Evolutionary conservation across 371 early-diverging fungal genomes (phyloP).

Genomic region (Syncephalastrum sp.): DNA sequence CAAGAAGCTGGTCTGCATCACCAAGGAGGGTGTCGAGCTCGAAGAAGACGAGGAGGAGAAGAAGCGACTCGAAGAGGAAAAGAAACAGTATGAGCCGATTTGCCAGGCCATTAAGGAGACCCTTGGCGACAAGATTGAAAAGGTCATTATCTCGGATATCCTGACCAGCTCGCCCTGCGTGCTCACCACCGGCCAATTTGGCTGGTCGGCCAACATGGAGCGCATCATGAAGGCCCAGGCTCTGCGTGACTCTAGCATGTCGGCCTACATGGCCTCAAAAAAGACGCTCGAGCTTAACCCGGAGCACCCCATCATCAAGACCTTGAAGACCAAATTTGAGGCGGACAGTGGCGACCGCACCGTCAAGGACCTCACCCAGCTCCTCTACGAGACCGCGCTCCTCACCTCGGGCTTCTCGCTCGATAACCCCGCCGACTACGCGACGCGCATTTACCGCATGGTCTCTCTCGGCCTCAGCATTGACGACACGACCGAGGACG

Average conservation of each 20-base stretch:
- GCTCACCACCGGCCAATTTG: conserved; percentile 96
- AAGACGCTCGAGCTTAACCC: conserved; percentile 98
- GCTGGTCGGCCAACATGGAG: conserved; percentile 99
- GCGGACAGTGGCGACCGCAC: conserved; percentile 95
- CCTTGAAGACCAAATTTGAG: conserved; percentile 84
- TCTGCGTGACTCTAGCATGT: conserved; percentile 94
- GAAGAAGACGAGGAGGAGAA: conserved; percentile 97
- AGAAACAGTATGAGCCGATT: conserved; percentile 80
- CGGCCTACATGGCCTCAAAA: conserved; percentile 96
- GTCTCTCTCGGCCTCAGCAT: conserved; percentile 95
- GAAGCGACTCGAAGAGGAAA: conserved; percentile 85
- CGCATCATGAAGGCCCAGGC: conserved; percentile 99
- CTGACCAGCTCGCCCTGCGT: conserved; percentile 96
- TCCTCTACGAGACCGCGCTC: conserved; percentile 94
- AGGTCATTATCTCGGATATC: conserved; percentile 93
- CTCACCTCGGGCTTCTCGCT: conserved; percentile 96
- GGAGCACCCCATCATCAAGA: conserved; percentile 88
- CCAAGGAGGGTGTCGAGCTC: conserved; percentile 98
- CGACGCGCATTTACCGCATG: conserved; percentile 97
- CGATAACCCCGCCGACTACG: conserved; percentile 91
- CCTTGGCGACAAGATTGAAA: conserved; percentile 97
- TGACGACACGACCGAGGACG: conserved; percentile 64
- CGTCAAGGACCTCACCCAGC: conserved; percentile 91
- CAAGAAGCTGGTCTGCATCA: conserved; percentile 96
- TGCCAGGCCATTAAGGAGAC: conserved; percentile 84